Base-by-base conservation (phyloP, 2,329 filamentous ascomycete genomes). In the Colletotrichum graminicola region DNA sequence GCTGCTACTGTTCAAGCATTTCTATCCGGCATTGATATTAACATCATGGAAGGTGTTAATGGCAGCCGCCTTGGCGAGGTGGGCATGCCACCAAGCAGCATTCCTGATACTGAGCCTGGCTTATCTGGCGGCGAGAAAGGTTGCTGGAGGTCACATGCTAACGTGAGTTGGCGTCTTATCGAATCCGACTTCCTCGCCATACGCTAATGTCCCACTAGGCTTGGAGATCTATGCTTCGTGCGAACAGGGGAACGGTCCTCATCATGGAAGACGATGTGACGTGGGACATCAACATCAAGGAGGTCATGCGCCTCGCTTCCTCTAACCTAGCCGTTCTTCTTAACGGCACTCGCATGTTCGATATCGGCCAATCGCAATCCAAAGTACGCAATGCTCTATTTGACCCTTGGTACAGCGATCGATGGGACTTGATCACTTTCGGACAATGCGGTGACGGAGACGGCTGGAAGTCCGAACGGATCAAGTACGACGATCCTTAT, bases 211-310 rank as follows among this genome's bases (percentile, higher is more conserved):
- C 3, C 11, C 21, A 59, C 21, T 52, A 78, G 77, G 74, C 78
- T 36, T 79, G 78, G 77, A 67, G 70, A 32, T 69, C 76, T 18
- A 75, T 76, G 68, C 73, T 79, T 26, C 68, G 74, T 16, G 63
- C 71, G 32, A 74, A 73, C 45, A 51, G 70, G 26, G 66, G 74
- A n/a, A 72, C 76, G 6, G 68, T 76, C 47, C 64, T 79, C 26
- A 73, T 78, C 55, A 65, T 79, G 29, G 78, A 79, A 51, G 77
- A 77, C 36, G 77, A 79, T 64, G 76, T 77, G 23, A 74, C 73
- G 7, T 79, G 76, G 77, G 77, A 79, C 47, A 41, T 77, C 56
- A 74, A 78, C 54, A 43, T 78, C 21, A 75, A 75, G 5, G 67
- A 72, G 16, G 75, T 76, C 67, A 77, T 77, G 74, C 65, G 65